Base-by-base conservation (phyloP, 441 rosid genomes). In the Manihot esculenta region DNA sequence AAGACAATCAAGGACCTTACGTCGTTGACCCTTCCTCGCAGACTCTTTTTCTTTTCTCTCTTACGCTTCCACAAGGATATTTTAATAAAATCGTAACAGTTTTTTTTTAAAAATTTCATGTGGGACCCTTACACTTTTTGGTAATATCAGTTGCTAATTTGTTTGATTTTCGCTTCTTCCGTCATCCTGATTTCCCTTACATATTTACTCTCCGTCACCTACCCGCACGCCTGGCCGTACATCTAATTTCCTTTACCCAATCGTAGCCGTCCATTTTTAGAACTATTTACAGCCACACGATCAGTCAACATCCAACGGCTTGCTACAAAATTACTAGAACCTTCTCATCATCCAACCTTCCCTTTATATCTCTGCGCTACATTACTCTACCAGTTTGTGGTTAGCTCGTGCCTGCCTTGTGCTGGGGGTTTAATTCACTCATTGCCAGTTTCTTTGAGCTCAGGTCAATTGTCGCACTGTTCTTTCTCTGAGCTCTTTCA, bases 291-390 rank as follows among this genome's bases (percentile, higher is more conserved):
- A 75, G 51, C 85, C 88, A 69, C 86, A 82, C 0, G 89, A 84
- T 83, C 26, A n/a, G 56, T 20, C 48, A 44, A 49, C 24, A 82
- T 85, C 83, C 13, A 20, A 84, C 91, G 93, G 87, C 69, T 41
- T 7, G 30, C 13, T 20, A 33, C 9, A 24, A 69, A 75, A 59
- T 27, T 81, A 77, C 87, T 61, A 76, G 90, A 90, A 84, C 79
- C 69, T 79, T 84, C 89, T 24, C 69, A 51, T 57, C 23, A 76
- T 72, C 68, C 49, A 3, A 11, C 44, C 62, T 27, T 27, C 49
- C 66, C 48, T 14, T 44, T 76, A 67, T 80, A 79, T 78, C 76
- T 76, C 24, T 71, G 41, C 23, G 69, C 62, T 58, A 30, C 4
- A 63, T 38, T 56, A 26, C 47, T 61, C 10, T 44, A 5, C 10